Base-by-base conservation (phyloP, 176 grass and related monocot genomes). In the Phyllostachys edulis region DNA sequence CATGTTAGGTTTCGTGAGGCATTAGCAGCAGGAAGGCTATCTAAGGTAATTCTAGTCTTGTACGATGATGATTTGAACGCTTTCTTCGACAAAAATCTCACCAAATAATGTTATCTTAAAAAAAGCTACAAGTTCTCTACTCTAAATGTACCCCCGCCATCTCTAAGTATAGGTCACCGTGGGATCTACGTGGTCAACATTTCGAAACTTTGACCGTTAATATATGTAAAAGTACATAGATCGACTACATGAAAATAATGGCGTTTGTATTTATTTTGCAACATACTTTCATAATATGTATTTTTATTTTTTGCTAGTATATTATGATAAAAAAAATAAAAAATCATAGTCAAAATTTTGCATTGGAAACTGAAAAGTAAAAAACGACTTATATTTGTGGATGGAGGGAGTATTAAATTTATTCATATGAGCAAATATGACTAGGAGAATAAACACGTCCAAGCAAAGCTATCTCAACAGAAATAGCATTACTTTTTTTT, bases 21-120 rank as follows among this genome's bases (percentile, higher is more conserved):
- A 63, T 82, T 98, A 72, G 85, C 94, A 82, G 91, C 96, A 44
- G 96, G 96, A 46, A 93, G 96, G 76, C 86, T 98, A 82, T 98
- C 96, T 61, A 92, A 93, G 93, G 96, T 93, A 90, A 66, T 50
- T 85, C 34, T 40, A 7, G 1, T 69, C 23, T 83, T 73, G 9
- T 79, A 79, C 68, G 23, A 76, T 41, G 1, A 63, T 38, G 14
- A 69, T 66, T 64, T 42, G 47, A 44, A 29, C 32, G 3, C 12
- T 15, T 21, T 1, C 38, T 68, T 71, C 71, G 40, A 74, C 40
- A 83, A 69, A 69, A 44, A 36, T 70, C 52, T n/a, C 17, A 77
- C 23, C 2, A 71, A 73, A 55, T 71, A 56, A 32, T 52, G 46
- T 46, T 59, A 75, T 17, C 37, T 66, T 87, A 21, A 60, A 67